A percentile compares a stretch with the other conserved stretches of the same genome.
Conservation (phyloP, 2,329 filamentous ascomycete species). For the Fusarium caatingaense region DNA sequence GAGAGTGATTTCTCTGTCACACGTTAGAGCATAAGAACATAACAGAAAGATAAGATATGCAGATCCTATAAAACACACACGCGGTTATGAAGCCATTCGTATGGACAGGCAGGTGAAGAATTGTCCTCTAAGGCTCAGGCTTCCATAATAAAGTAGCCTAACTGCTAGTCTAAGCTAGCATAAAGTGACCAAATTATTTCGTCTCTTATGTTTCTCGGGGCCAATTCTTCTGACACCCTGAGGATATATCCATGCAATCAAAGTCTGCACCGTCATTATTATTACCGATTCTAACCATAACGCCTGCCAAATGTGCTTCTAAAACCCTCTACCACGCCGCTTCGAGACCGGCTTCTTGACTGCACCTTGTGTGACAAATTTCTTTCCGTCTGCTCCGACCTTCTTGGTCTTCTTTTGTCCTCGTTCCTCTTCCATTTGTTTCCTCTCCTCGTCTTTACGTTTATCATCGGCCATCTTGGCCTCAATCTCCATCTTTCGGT, state of each 20-base stretch:
- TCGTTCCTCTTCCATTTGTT: constrained; percentile 62
- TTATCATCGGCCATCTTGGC: constrained; percentile 91
- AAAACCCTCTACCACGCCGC: constrained; percentile 66
- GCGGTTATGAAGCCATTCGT: not conserved
- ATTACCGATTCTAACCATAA: not conserved
- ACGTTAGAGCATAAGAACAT: constrained; percentile 40
- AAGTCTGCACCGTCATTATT: constrained; percentile 3
- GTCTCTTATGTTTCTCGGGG: too few species aligned
- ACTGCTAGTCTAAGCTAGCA: too few species aligned
- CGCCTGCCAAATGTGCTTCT: constrained; percentile 24
- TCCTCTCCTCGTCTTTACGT: constrained; percentile 69
- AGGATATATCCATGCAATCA: too few species aligned
- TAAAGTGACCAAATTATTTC: too few species aligned
- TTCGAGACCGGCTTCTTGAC: constrained; percentile 71
- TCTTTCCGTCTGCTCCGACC: constrained; percentile 57
- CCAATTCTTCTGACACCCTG: too few species aligned
- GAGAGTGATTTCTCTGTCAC: constrained; percentile 75
- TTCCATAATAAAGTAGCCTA: too few species aligned
- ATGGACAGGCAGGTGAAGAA: not conserved
- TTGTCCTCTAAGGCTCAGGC: too few species aligned
- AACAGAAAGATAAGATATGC: not conserved
- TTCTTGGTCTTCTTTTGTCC: constrained; percentile 55
- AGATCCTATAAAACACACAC: not conserved
- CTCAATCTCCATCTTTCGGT: constrained; percentile 92
- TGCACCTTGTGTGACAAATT: constrained; percentile 70